These are phyloP conservation scores for Elaeagnus macrophylla DNA, from an alignment of 306 rosid genomes.

Conservation along the genomic window DNA sequence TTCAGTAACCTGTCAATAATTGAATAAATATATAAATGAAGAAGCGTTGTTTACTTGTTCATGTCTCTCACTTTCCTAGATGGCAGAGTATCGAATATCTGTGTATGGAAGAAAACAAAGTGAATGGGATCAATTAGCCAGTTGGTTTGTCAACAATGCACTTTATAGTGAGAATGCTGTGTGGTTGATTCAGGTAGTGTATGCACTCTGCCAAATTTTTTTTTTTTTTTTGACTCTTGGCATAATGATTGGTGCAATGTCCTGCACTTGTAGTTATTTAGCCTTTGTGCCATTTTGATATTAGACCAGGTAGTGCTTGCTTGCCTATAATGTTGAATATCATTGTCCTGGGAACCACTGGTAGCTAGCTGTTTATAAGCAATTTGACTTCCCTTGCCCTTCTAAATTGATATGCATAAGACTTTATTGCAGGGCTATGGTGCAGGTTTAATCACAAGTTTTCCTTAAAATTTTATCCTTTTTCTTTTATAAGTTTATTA, in stretches of 20 bases:
- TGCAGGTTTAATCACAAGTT: no score
- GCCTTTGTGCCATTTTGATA: no score
- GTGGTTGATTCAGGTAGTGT: conserved; percentile 82
- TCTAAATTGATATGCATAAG: no score
- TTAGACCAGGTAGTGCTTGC: no score
- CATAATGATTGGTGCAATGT: conserved; percentile 14
- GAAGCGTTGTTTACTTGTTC: background rate
- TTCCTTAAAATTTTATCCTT: no score
- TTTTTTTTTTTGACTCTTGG: conserved; percentile 1
- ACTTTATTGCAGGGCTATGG: no score
- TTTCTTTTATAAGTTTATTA: background rate
- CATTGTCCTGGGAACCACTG: no score
- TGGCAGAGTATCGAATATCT: conserved; percentile 93
- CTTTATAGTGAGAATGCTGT: conserved; percentile 72
- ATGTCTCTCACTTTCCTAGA: conserved; percentile 33
- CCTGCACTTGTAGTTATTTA: background rate
- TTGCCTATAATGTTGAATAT: no score
- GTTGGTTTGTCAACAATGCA: conserved; percentile 84
- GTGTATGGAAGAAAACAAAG: conserved; percentile 87
- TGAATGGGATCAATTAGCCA: conserved; percentile 92
- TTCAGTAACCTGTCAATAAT: background rate
- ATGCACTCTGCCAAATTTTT: conserved; percentile 10
- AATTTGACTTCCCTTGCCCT: no score
- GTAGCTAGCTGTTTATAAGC: no score
- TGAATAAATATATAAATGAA: no score